A percentile compares a stretch with the other conserved stretches of the same genome.
phyloP scores from a whole-genome alignment of 2,329 filamentous ascomycete genomes.

The Clarireedia monteithiana region DNA sequence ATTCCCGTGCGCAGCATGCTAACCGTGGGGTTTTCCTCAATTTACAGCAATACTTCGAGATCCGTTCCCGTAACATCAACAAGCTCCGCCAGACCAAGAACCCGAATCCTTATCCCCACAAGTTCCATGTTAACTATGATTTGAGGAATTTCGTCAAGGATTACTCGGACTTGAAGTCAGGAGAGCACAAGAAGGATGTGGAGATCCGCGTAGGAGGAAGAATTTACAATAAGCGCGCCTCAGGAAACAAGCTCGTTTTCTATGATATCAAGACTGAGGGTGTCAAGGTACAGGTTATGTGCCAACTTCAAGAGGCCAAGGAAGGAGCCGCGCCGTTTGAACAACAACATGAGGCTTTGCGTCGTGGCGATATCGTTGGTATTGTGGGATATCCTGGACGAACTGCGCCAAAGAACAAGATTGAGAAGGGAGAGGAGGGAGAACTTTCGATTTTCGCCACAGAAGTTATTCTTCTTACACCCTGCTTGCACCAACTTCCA shows the following conservation, averaged over 20 bases:
- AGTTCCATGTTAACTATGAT: slow-evolving; percentile 81
- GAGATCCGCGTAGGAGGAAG: slow-evolving; percentile 72
- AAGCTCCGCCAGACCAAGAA: slow-evolving; percentile 65
- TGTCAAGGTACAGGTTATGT: slow-evolving; percentile 82
- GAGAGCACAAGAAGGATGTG: slow-evolving; percentile 71
- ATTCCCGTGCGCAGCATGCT: not conserved
- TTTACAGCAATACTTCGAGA: slow-evolving; percentile 84
- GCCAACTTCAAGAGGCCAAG: slow-evolving; percentile 71
- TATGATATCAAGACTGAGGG: slow-evolving; percentile 78
- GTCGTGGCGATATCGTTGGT: slow-evolving; percentile 88
- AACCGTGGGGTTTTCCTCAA: slow-evolving; percentile 11
- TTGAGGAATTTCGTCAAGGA: slow-evolving; percentile 72
- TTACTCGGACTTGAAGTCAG: slow-evolving; percentile 76
- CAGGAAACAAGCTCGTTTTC: slow-evolving; percentile 81
- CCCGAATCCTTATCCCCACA: slow-evolving; percentile 87
- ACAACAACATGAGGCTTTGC: slow-evolving; percentile 80
- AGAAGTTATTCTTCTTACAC: slow-evolving; percentile 77
- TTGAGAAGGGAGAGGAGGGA: slow-evolving; percentile 67
- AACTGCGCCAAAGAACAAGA: slow-evolving; percentile 86
- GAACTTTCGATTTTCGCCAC: slow-evolving; percentile 91
- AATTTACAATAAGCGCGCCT: slow-evolving; percentile 80
- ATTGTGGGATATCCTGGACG: slow-evolving; percentile 76
- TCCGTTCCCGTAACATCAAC: slow-evolving; percentile 76
- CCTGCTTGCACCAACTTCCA: slow-evolving; percentile 85
- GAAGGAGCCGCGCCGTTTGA: slow-evolving; percentile 64